Evolutionary conservation across 2,329 filamentous ascomycete genomes (phyloP).

Genomic region (Rutstroemia sp.): DNA sequence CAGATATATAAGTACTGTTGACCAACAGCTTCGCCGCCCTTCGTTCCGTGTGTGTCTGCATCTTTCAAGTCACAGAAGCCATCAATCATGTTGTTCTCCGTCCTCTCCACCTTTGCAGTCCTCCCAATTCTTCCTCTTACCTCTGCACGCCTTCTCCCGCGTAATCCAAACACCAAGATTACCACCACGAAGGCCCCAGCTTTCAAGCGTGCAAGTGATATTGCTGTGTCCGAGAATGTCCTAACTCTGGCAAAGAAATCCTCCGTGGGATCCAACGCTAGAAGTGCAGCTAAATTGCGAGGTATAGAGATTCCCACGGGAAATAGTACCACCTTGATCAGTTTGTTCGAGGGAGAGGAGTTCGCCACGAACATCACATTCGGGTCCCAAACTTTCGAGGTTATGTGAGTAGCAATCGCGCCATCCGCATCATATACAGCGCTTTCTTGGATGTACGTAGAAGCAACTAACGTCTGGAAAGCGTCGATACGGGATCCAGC

Average conservation of each 20-base stretch:
- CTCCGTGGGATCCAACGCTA: neutral
- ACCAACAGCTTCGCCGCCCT: neutral
- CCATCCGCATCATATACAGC: neutral
- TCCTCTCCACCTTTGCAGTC: neutral
- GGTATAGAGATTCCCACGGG: neutral
- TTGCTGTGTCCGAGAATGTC: constrained; percentile 2
- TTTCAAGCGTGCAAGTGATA: neutral
- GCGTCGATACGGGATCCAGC: constrained; percentile 40
- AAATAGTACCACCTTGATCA: neutral
- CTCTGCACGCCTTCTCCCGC: neutral
- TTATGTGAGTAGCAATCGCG: neutral
- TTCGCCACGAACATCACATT: constrained; percentile 21
- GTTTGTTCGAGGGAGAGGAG: constrained; percentile 1
- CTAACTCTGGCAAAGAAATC: constrained; percentile 1
- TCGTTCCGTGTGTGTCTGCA: neutral
- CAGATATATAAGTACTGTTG: too few relatives aligned
- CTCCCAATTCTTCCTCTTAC: constrained; percentile 1
- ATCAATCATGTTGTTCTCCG: neutral
- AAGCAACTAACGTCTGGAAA: constrained; percentile 10
- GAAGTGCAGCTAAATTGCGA: constrained; percentile 1
- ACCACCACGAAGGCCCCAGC: neutral
- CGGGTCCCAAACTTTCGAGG: constrained; percentile 30
- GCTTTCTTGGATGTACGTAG: neutral
- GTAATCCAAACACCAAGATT: neutral
- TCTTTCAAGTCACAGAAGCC: neutral